Base-by-base conservation (phyloP, 495 filamentous ascomycete genomes). In the Cercophora samala region DNA sequence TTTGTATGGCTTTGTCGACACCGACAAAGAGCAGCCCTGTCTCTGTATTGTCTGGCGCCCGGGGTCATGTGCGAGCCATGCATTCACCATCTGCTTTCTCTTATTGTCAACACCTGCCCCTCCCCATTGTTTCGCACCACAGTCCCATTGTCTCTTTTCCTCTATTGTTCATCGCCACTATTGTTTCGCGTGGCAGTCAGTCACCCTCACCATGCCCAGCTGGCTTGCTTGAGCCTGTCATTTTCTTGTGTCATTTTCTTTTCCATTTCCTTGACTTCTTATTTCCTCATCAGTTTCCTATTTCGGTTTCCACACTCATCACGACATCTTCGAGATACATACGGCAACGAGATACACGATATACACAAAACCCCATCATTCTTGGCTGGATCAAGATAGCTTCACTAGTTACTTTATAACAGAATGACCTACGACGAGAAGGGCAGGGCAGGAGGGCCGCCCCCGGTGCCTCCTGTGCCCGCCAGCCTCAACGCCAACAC, bases 371-470 rank as follows among this genome's bases (percentile, higher is more conserved):
- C 37, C 53, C 51, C 22, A 62, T 24, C n/a, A 56, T 29, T 42
- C 55, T 64, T 64, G 64, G 53, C 69, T 60, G 58, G 59, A 19
- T 25, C 63, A 65, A 53, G 61, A 66, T 26, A 22, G n/a, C 37
- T 46, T 46, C 37, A 13, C 15, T 46, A 46, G 37, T 46, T 46
- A 60, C 46, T 15, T 66, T 54, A 26, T 13, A 37, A 56, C 3
- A 29, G 22, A 32, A 77, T 75, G 75, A 37, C 23, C 63, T 69
- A 70, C 66, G 56, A 67, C 54, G 72, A 77, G 23, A 75, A 76
- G 56, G 18, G 64, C 21, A 58, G 69, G 65, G 66, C 63, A 42
- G 60, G 64, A 51, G n/a, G 53, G 60, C 29, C 29, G 4, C 71
- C 73, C 37, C 61, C 58, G 4, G 60, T 74, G 9, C 72, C 74